These are phyloP conservation scores for Thalia dealbata DNA, from an alignment of 176 grass and related monocot species.

Conservation along the genomic window DNA sequence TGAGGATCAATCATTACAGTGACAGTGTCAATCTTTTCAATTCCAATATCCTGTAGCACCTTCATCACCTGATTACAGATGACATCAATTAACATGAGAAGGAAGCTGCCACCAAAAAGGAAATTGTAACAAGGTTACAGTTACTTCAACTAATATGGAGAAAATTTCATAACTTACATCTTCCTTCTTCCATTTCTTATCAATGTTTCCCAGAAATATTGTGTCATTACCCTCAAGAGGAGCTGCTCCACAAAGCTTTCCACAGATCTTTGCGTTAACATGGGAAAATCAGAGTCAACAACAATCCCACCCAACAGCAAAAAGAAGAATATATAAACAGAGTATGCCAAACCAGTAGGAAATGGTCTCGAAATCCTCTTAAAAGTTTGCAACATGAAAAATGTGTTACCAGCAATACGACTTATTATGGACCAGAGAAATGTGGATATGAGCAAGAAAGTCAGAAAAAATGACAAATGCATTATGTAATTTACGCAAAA, in stretches of 20 bases:
- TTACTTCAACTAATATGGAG: neutral
- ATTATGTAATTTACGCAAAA: neutral
- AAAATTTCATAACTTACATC: constrained; percentile 38
- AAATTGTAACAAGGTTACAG: too few relatives aligned
- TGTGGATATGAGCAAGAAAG: neutral
- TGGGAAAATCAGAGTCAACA: constrained; percentile 7
- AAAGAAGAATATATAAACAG: neutral
- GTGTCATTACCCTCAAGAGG: constrained; percentile 37
- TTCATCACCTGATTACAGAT: constrained; percentile 34
- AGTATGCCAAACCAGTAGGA: neutral
- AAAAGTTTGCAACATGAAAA: neutral
- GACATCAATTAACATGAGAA: constrained; percentile 1
- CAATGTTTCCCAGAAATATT: constrained; percentile 58
- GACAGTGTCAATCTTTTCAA: constrained; percentile 48
- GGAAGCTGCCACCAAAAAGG: constrained; percentile 2
- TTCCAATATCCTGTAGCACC: constrained; percentile 35
- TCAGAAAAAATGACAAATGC: neutral
- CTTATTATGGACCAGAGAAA: neutral
- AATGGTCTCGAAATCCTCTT: neutral
- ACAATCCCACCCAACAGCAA: neutral
- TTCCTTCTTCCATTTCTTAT: constrained; percentile 62
- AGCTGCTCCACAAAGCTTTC: constrained; percentile 43
- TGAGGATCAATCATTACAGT: constrained; percentile 33
- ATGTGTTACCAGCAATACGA: neutral
- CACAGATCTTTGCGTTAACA: constrained; percentile 37